Percentiles rank a stretch among this genome's conserved stretches.
These are phyloP conservation scores for Mucor mucedo DNA, from an alignment of 371 early-diverging fungal genomes.

Conservation along the genomic window DNA sequence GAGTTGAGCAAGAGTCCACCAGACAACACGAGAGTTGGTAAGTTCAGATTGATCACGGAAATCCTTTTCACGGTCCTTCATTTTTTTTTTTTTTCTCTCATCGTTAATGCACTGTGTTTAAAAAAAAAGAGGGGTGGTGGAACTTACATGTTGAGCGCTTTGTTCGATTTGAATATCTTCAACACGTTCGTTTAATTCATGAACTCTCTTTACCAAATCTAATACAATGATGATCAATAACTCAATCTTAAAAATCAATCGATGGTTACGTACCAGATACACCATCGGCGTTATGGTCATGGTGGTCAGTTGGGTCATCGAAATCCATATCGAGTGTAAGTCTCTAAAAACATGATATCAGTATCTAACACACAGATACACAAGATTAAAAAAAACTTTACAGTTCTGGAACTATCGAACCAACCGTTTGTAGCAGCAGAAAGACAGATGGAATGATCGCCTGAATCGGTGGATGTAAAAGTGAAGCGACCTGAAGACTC, in stretches of 20 bases:
- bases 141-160: slow-evolving; percentile 83
- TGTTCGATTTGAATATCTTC: slow-evolving; percentile 89
- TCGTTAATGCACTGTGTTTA: not conserved
- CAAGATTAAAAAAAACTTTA: slow-evolving; percentile 27
- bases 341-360: slow-evolving; percentile 49
- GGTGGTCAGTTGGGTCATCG: slow-evolving; percentile 69
- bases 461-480: slow-evolving; percentile 87
- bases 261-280: slow-evolving; percentile 54
- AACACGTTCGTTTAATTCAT: slow-evolving; percentile 83
- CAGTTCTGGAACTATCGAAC: slow-evolving; percentile 62
- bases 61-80: slow-evolving; percentile 85
- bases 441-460: slow-evolving; percentile 91
- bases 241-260: no score
- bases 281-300: slow-evolving; percentile 61
- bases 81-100: not conserved
- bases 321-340: slow-evolving; percentile 77
- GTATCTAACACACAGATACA: slow-evolving; percentile 17
- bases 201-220: slow-evolving; percentile 72
- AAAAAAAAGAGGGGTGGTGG: not conserved
- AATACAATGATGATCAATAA: not conserved
- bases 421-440: slow-evolving; percentile 62
- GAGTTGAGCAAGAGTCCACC: slow-evolving; percentile 90
- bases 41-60: slow-evolving; percentile 87
- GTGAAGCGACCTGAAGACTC: slow-evolving; percentile 77
- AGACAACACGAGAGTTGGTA: slow-evolving; percentile 84